These are phyloP conservation scores for Botryosphaeria dothidea DNA, from an alignment of 2,329 filamentous ascomycete genomes.

Conservation along the genomic window DNA sequence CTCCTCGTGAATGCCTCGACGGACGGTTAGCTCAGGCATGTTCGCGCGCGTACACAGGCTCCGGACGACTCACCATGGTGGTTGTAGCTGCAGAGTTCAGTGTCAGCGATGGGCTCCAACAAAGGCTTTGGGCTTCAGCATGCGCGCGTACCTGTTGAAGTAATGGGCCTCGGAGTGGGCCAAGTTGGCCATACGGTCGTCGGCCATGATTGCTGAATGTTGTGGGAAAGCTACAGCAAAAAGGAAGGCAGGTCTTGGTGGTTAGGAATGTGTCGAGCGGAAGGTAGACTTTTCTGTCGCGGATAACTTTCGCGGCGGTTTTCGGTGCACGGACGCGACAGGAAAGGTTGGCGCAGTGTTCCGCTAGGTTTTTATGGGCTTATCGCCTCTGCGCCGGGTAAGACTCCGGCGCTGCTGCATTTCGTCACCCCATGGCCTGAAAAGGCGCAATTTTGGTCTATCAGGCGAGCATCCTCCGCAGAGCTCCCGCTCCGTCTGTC, in stretches of 20 bases:
- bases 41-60: not conserved
- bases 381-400: conserved; percentile 1
- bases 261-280: not conserved
- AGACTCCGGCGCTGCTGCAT: not conserved
- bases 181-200: conserved; percentile 62
- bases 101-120: conserved; percentile 38
- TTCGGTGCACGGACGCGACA: no score
- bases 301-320: conserved; percentile 6
- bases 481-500: not conserved
- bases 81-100: conserved; percentile 70
- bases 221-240: not conserved
- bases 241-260: not conserved
- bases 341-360: not conserved
- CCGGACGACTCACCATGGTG: conserved; percentile 77
- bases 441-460: not conserved
- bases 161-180: conserved; percentile 98
- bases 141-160: conserved; percentile 80
- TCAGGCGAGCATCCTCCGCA: conserved; percentile 1
- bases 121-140: conserved; percentile 23
- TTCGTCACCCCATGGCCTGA: not conserved
- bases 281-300: conserved; percentile 18
- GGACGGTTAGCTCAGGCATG: not conserved
- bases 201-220: conserved; percentile 6
- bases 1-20: conserved; percentile 88
- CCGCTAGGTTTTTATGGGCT: conserved; percentile 3